Percentiles rank a stretch among this genome's conserved stretches.
phyloP scores from a whole-genome alignment of 345 rosid genomes.

The Boechera retrofracta region DNA sequence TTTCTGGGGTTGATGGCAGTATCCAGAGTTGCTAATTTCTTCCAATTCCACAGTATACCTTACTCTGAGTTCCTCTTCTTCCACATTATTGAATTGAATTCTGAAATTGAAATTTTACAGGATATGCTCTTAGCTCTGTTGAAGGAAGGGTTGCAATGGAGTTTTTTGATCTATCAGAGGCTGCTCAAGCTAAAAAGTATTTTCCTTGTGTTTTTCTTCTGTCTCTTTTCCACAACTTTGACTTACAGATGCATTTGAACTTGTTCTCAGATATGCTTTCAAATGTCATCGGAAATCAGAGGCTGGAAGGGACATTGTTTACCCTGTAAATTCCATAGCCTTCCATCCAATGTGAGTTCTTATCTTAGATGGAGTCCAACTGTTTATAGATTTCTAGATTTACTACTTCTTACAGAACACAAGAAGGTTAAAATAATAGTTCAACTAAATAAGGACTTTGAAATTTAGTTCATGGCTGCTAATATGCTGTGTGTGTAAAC shows the following conservation, averaged over 20 bases:
- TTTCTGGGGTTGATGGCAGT: constrained; percentile 3
- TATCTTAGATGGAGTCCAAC: constrained; percentile 13
- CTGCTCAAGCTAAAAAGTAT: constrained; percentile 98
- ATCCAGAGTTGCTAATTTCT: not conserved
- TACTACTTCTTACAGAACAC: not conserved
- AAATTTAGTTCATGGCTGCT: constrained; percentile 4
- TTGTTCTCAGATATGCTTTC: constrained; percentile 82
- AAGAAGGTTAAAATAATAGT: not conserved
- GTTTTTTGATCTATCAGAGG: constrained; percentile 92
- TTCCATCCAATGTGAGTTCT: constrained; percentile 96
- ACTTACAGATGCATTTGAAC: constrained; percentile 23
- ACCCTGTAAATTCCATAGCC: constrained; percentile 95
- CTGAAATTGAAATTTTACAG: constrained; percentile 54
- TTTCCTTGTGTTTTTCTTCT: constrained; percentile 12
- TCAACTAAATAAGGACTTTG: not conserved
- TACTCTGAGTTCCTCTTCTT: not conserved
- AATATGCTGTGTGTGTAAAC: not conserved
- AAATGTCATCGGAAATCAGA: constrained; percentile 98
- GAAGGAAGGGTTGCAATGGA: constrained; percentile 99
- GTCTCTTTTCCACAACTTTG: constrained; percentile 1
- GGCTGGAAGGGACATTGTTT: constrained; percentile 94
- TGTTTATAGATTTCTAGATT: constrained; percentile 12
- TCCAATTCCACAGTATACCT: not conserved
- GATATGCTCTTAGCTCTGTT: constrained; percentile 98
- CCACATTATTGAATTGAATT: not conserved